These are phyloP conservation scores for Termitomyces sp. DNA, from an alignment of 768 basidiomycete genomes.

Conservation along the genomic window DNA sequence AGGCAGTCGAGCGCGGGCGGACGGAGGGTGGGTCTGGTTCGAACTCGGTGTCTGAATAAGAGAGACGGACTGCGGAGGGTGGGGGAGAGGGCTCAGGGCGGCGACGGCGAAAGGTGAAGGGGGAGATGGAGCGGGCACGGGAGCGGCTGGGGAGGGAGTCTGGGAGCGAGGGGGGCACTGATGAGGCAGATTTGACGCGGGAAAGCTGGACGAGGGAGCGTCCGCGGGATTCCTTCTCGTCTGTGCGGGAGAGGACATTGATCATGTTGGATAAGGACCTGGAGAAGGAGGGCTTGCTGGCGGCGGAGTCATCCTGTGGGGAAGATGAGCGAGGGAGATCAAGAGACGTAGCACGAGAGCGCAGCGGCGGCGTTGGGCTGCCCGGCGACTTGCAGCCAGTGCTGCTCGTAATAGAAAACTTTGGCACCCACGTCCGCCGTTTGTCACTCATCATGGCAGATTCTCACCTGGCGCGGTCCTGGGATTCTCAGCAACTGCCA, in stretches of 20 bases:
- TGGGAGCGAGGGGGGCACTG: slow-evolving; percentile 27
- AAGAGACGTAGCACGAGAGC: too few relatives aligned
- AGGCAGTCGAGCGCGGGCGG: slow-evolving; percentile 53
- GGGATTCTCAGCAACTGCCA: not conserved
- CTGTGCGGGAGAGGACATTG: slow-evolving; percentile 55
- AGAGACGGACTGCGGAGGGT: slow-evolving; percentile 52
- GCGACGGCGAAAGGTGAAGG: slow-evolving; percentile 70
- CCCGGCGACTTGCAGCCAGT: too few relatives aligned
- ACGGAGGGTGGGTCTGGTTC: slow-evolving; percentile 46
- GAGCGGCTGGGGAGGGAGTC: slow-evolving; percentile 41
- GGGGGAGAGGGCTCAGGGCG: slow-evolving; percentile 54
- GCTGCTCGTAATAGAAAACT: slow-evolving; percentile 12
- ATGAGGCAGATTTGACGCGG: slow-evolving; percentile 14
- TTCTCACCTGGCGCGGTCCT: slow-evolving; percentile 1
- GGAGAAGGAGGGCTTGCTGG: slow-evolving; percentile 43
- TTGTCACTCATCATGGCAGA: slow-evolving; percentile 19
- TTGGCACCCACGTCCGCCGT: slow-evolving; percentile 29
- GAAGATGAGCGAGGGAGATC: slow-evolving; percentile 1
- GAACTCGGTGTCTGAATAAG: slow-evolving; percentile 56
- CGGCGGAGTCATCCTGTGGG: slow-evolving; percentile 4
- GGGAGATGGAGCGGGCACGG: slow-evolving; percentile 70
- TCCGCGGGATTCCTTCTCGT: slow-evolving; percentile 46
- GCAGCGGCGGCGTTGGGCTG: too few relatives aligned
- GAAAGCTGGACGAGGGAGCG: slow-evolving; percentile 42
- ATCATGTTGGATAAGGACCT: slow-evolving; percentile 69